phyloP scores from a whole-genome alignment of 148 eudicot genomes.

The Rhododendron mucronatum region DNA sequence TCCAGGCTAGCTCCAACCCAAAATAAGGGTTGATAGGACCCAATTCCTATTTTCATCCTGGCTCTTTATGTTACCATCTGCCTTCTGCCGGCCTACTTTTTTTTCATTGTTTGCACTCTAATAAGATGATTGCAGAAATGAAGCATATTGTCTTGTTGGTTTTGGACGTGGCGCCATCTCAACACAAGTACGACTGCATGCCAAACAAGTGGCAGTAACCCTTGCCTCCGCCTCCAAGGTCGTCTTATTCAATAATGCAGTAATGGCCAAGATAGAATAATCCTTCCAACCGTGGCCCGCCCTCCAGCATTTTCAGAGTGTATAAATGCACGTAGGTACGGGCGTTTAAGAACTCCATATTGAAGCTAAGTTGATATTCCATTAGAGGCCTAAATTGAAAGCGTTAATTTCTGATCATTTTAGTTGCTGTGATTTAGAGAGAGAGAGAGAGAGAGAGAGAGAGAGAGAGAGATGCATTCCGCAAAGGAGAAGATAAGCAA shows the following conservation, averaged over 20 bases:
- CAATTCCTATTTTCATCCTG: too few relatives aligned
- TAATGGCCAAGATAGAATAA: not conserved
- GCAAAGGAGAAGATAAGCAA: slow-evolving; percentile 62
- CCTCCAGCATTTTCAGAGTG: not conserved
- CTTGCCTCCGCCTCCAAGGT: not conserved
- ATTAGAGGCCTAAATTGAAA: not conserved
- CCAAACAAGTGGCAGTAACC: not conserved
- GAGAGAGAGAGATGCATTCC: slow-evolving; percentile 37
- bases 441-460: not conserved
- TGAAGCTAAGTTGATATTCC: not conserved
- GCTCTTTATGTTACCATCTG: too few relatives aligned
- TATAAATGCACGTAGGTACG: not conserved
- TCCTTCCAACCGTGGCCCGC: not conserved
- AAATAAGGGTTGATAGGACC: too few relatives aligned
- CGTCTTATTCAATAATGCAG: not conserved
- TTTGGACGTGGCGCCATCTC: not conserved
- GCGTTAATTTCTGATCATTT: not conserved
- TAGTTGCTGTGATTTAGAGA: not conserved
- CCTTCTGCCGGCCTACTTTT: too few relatives aligned
- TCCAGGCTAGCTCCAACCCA: too few relatives aligned
- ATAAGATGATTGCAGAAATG: too few relatives aligned
- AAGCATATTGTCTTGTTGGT: not conserved
- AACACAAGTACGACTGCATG: not conserved
- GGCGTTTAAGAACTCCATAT: too few relatives aligned
- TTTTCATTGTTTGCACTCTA: too few relatives aligned